Percentiles rank a stretch among this genome's conserved stretches.
Conservation (phyloP, 1,284 basidiomycete genomes). For the Sphagnurus paluster region DNA sequence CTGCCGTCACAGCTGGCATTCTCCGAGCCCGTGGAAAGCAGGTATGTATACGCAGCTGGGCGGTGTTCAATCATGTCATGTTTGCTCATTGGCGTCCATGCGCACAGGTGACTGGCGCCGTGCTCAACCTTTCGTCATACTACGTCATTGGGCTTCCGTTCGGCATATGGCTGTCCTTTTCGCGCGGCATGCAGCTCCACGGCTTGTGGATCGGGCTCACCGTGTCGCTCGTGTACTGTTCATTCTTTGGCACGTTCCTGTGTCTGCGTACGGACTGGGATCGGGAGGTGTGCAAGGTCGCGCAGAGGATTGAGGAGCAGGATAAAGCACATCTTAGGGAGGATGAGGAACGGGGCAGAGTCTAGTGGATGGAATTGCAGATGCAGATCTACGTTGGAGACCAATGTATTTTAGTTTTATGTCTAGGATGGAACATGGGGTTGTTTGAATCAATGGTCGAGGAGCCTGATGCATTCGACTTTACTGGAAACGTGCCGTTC, state of each 20-base stretch:
- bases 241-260: constrained; percentile 48
- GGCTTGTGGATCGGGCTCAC: constrained; percentile 73
- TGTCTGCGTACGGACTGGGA: constrained; percentile 63
- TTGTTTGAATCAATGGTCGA: not conserved
- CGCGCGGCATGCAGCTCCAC: constrained; percentile 45
- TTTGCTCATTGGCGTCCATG: constrained; percentile 22
- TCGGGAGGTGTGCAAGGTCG: constrained; percentile 58
- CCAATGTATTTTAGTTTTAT: too few relatives aligned
- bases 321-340: constrained; percentile 5
- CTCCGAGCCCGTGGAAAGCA: constrained; percentile 79
- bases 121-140: constrained; percentile 69
- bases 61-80: not conserved
- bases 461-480: too few relatives aligned
- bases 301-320: constrained; percentile 40
- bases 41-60: constrained; percentile 34
- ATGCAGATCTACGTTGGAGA: too few relatives aligned
- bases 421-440: too few relatives aligned
- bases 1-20: constrained; percentile 72
- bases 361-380: too few relatives aligned
- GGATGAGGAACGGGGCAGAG: constrained; percentile 5
- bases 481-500: too few relatives aligned
- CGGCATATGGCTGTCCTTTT: constrained; percentile 66
- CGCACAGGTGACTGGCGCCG: constrained; percentile 52
- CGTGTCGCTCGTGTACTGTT: constrained; percentile 54
- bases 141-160: constrained; percentile 68